Base-by-base conservation (phyloP, 306 rosid genomes). In the Acacia confusa region DNA sequence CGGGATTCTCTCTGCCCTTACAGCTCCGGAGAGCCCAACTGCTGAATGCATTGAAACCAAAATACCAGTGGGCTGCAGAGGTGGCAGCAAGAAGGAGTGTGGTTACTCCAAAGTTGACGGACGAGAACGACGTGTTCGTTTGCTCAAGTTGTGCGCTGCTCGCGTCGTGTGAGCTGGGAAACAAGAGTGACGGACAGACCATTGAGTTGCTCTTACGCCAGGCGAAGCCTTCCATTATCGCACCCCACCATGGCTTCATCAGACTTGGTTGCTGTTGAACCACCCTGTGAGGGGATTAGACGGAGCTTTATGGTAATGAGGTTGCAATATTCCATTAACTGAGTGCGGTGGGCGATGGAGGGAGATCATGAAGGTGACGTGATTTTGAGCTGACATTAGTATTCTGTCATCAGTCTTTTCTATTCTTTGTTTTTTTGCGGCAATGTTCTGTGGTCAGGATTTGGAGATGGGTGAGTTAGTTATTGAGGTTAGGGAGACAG, bases 151-250 rank as follows among this genome's bases (percentile, higher is more conserved):
- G 19, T 89, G 95, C 1, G 91, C 91, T 27, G 87, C 92, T 2
- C 75, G 86, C 0, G 45, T 89, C 40, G 86, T 82, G 60, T 0
- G 89, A 84, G 84, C 87, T 91, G 1, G 90, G 90, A 13, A 68
- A 75, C 72, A 83, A 83, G 61, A 86, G 86, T 12, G 77, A 86
- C 2, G 92, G 95, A 4, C 84, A 86, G 78, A 89, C 92, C 65
- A 77, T 89, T n/a, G 87, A 57, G 70, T 91, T 91, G 91, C 89
- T 91, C 52, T 81, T 89, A 16, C 79, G 79, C 40, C 77, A 91
- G 7, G 92, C 91, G 6, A 78, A 82, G 22, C 89, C 91, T 0
- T 81, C 92, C 53, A 75, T 82, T 43, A 19, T 30, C 2, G 44
- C 85, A 3, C 50, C 77, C 34, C 27, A 4, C 6, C 75, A 20